Conservation (phyloP, 352 stramenopile species). For the Globisporangium paddicum region DNA sequence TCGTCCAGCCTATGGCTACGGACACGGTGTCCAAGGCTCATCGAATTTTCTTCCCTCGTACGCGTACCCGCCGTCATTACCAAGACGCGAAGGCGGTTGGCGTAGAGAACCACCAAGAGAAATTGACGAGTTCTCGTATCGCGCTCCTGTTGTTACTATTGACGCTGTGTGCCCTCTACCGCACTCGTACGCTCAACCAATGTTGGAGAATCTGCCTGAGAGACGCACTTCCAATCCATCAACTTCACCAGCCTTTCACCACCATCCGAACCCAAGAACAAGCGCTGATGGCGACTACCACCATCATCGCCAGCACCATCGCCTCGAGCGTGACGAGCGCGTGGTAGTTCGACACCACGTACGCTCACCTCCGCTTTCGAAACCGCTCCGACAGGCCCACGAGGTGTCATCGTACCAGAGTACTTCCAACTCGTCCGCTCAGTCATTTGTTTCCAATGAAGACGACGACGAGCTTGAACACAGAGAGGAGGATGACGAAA, state of each 20-base stretch:
- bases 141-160: not conserved
- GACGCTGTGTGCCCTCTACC: not conserved
- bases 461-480: not conserved
- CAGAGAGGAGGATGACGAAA: not conserved
- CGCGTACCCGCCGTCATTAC: not conserved
- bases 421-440: slow-evolving; percentile 8
- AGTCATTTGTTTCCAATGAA: not conserved
- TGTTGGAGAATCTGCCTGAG: slow-evolving; percentile 1
- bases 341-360: not conserved
- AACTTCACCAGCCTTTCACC: not conserved
- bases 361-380: not conserved
- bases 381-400: not conserved
- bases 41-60: not conserved
- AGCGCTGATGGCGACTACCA: not conserved
- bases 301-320: not conserved
- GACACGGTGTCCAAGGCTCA: not conserved
- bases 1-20: not conserved
- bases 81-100: not conserved
- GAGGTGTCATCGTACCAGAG: slow-evolving; percentile 8
- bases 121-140: not conserved
- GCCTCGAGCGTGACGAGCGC: not conserved
- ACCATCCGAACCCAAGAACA: not conserved
- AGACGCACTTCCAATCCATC: not conserved
- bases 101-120: not conserved
- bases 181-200: not conserved